Base-by-base conservation (phyloP, 2,329 filamentous ascomycete species). In the Passalora sequoiae region DNA sequence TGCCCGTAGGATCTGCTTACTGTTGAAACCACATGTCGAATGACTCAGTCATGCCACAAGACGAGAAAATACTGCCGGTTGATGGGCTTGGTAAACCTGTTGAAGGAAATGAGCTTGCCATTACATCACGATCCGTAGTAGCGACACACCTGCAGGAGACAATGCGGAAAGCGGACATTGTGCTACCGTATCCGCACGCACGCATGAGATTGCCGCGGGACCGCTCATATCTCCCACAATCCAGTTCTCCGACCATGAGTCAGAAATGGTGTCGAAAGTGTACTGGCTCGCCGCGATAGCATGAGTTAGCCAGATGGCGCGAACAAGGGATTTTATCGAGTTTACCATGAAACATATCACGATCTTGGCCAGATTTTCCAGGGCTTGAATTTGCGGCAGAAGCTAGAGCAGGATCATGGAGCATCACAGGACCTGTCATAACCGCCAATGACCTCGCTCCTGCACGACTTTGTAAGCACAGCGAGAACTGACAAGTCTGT, bases 21-120 rank as follows among this genome's bases (percentile, higher is more conserved):
- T 40, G 38, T 15, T 40, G 38, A 19, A 30, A 40, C 38, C 38
- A 40, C 21, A 30, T 27, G 28, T 29, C 31, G 38, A 29, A 40
- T 12, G 38, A 15, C n/a, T 29, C 38, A 30, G 38, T 29, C 8
- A 40, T 15, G 16, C 9, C 19, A 19, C 24, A 29, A 9, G 38
- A 27, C 25, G n/a, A n/a, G n/a, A n/a, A n/a, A n/a, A n/a, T n/a
- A n/a, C n/a, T n/a, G n/a, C n/a, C n/a, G n/a, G n/a, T n/a, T n/a
- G n/a, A n/a, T 28, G 38, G 38, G 6, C 24, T 30, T n/a, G 24
- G 38, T 8, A 20, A 27, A 40, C 20, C 38, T 40, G 24, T 30
- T 19, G 10, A 6, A 10, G n/a, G 9, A 8, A 19, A 16, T 40
- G 13, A 38, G 36, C 22, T n/a, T n/a, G n/a, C n/a, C n/a, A n/a